A percentile compares a stretch with the other conserved stretches of the same genome.
Evolutionary conservation across 129 eudicot species (phyloP).

Genomic region (Escallonia rubra): DNA sequence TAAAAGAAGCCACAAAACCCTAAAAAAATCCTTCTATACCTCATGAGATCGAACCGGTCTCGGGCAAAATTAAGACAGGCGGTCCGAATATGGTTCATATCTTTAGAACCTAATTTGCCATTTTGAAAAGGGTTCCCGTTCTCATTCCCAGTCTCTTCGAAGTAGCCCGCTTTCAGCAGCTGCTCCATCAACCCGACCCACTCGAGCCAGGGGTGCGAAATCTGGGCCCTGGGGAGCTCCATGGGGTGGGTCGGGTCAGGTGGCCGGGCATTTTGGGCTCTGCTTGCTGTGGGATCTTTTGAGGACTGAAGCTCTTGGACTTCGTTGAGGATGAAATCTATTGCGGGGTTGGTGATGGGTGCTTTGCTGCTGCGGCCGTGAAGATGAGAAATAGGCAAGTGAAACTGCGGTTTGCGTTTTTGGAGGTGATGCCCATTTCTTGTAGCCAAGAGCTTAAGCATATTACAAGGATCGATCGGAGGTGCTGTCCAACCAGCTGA

Average conservation of each 20-base stretch:
- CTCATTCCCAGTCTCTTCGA: conserved; percentile 33
- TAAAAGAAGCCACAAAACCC: not conserved
- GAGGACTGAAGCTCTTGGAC: conserved; percentile 23
- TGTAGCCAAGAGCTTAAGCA: conserved; percentile 26
- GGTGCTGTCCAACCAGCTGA: too few relatives aligned
- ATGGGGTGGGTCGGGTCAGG: not conserved
- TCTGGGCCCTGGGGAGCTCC: conserved; percentile 6
- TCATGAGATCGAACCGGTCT: conserved; percentile 49
- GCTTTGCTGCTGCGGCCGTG: conserved; percentile 21
- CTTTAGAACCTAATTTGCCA: conserved; percentile 37
- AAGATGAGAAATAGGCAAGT: conserved; percentile 21
- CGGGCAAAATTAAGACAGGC: conserved; percentile 73
- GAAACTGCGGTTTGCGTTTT: conserved; percentile 17
- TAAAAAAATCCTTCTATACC: conserved; percentile 20
- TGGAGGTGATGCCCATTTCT: conserved; percentile 1
- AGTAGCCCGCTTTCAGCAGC: conserved; percentile 49
- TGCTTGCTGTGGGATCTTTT: conserved; percentile 5
- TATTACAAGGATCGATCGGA: conserved; percentile 4
- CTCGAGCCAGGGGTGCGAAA: conserved; percentile 63
- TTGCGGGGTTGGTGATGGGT: conserved; percentile 38
- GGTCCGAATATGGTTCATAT: conserved; percentile 45
- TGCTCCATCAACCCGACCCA: conserved; percentile 69
- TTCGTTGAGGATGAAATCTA: conserved; percentile 48
- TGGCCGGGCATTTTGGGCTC: not conserved
- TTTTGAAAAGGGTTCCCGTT: conserved; percentile 39